Evolutionary conservation across 768 basidiomycete genomes (phyloP).

Genomic region (Lactarius tabidus): DNA sequence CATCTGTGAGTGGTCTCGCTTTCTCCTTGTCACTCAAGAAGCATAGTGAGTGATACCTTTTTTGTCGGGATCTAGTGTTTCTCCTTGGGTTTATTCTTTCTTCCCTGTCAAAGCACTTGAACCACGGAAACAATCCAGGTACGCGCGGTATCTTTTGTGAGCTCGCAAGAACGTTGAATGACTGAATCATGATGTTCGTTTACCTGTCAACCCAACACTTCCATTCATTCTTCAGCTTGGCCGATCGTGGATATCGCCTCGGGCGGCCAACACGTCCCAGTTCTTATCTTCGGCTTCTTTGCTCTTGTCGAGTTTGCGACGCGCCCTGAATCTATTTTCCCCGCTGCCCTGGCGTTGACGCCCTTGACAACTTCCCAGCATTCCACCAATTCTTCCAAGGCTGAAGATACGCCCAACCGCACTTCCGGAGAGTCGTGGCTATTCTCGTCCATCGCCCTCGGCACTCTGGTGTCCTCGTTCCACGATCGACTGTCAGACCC

Average conservation of each 20-base stretch:
- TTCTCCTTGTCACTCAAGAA: background rate
- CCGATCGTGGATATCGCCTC: conserved; percentile 62
- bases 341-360: conserved; percentile 9
- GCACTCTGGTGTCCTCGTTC: conserved; percentile 64
- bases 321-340: conserved; percentile 35
- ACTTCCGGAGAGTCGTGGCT: conserved; percentile 33
- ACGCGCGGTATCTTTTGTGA: conserved; percentile 18
- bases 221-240: conserved; percentile 55
- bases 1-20: conserved; percentile 13
- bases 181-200: background rate
- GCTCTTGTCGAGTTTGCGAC: conserved; percentile 55
- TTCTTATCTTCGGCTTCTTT: conserved; percentile 52
- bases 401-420: background rate
- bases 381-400: background rate
- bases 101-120: conserved; percentile 68
- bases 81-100: conserved; percentile 63
- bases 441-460: conserved; percentile 51
- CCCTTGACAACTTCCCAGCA: background rate
- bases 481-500: conserved; percentile 73
- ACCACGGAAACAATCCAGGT: conserved; percentile 81
- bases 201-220: background rate
- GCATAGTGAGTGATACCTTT: background rate
- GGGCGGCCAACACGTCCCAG: conserved; percentile 67
- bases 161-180: background rate
- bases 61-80: conserved; percentile 42